These are phyloP conservation scores for Fusarium luffae DNA, from an alignment of 2,329 filamentous ascomycete species.

Conservation along the genomic window DNA sequence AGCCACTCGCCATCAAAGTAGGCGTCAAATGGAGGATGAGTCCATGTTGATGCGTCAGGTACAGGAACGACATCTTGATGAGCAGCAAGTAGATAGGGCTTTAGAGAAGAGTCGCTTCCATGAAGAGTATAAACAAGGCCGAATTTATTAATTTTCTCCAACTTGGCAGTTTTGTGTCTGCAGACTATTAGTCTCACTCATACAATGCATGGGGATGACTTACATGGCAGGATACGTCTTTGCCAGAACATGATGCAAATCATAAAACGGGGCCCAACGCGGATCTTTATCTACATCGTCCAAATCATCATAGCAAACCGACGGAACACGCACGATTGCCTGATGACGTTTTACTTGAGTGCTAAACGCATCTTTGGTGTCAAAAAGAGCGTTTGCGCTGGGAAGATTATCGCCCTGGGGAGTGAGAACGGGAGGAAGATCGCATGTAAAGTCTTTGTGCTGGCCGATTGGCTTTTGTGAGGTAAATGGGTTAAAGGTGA, in stretches of 20 bases:
- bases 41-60: slow-evolving; percentile 58
- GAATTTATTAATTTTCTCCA: slow-evolving; percentile 70
- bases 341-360: slow-evolving; percentile 62
- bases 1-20: slow-evolving; percentile 56
- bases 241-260: slow-evolving; percentile 60
- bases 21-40: slow-evolving; percentile 56
- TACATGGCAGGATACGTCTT: slow-evolving; percentile 62
- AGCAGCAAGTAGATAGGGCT: slow-evolving; percentile 55
- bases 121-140: slow-evolving; percentile 70
- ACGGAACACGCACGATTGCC: slow-evolving; percentile 65
- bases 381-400: slow-evolving; percentile 48
- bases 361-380: slow-evolving; percentile 48
- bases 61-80: slow-evolving; percentile 60
- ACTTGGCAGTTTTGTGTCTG: slow-evolving; percentile 55
- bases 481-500: slow-evolving; percentile 23
- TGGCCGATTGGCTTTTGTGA: slow-evolving; percentile 38
- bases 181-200: neutral
- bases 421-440: slow-evolving; percentile 50
- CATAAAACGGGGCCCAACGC: slow-evolving; percentile 65
- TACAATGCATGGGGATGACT: slow-evolving; percentile 25
- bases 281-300: slow-evolving; percentile 64
- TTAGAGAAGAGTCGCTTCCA: slow-evolving; percentile 62
- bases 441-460: slow-evolving; percentile 44
- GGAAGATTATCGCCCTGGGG: slow-evolving; percentile 50
- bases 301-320: slow-evolving; percentile 67